Base-by-base conservation (phyloP, 768 basidiomycete genomes). In the Suillus fuscotomentosus region DNA sequence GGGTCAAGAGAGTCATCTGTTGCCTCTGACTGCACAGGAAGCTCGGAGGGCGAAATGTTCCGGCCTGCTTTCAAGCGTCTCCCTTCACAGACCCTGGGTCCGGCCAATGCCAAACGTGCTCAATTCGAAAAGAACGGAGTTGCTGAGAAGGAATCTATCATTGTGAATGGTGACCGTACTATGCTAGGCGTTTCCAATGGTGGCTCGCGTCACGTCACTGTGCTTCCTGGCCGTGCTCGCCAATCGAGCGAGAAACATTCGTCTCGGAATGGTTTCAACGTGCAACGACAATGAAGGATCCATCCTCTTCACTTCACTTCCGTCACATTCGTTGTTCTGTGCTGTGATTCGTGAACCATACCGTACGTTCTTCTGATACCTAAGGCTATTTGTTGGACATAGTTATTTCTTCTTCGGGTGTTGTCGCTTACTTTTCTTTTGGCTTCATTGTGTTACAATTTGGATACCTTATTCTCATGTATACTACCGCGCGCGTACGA, bases 21-120 rank as follows among this genome's bases (percentile, higher is more conserved):
- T 62, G 65, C 55, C 15, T 75, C 69, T 38, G 79, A 78, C 15
- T 71, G 74, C 24, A 76, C 74, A 20, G 76, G 76, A 20, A 73
- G 72, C 56, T 77, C 76, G 1, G 75, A 76, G 6, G 65, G 73
- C 5, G 75, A 77, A 45, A 60, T 70, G n/a, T 60, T 70, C 43
- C 72, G 91, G 2, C 91, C 91, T 13, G 81, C 86, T 36, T 91
- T 90, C 71, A 93, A 93, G 79, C 79, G 91, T 53, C 72, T 90
- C 43, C 86, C 91, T 2, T 89, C 88, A 55, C 88, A 90, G 76
- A 88, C 88, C 11, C 75, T 92, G n/a, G 90, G 82, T 1, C 88
- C 88, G 2, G 77, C 77, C 42, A 80, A 80, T 66, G 67, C 82
- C 56, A 92, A 92, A 73, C 77, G 86, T 60, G 79, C 79, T 60